Percentiles rank a stretch among this genome's conserved stretches.
These are phyloP conservation scores for Phytopythium ostracodes DNA, from an alignment of 352 stramenopile genomes.

Conservation along the genomic window DNA sequence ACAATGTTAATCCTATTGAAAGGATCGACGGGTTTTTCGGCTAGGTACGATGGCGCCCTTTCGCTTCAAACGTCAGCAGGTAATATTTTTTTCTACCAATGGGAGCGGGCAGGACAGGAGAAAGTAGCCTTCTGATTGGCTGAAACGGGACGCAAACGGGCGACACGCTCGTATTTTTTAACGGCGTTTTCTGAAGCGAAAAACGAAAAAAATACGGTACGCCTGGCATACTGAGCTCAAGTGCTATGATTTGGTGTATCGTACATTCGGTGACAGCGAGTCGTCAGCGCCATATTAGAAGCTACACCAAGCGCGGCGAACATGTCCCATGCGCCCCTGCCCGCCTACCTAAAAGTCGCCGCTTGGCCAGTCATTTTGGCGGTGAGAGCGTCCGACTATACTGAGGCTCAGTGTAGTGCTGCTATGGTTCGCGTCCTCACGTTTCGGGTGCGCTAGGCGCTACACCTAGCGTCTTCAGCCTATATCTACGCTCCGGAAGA, in stretches of 20 bases:
- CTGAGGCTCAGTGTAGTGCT: neutral
- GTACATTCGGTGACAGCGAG: neutral
- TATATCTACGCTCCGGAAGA: too few relatives aligned
- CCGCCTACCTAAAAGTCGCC: too few relatives aligned
- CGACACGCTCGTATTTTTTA: constrained; percentile 3
- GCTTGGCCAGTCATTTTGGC: neutral
- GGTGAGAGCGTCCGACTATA: neutral
- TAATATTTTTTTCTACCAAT: constrained; percentile 10
- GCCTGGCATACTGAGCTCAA: neutral
- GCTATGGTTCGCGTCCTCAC: too few relatives aligned
- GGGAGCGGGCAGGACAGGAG: neutral
- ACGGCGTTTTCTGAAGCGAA: constrained; percentile 8
- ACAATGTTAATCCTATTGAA: too few relatives aligned
- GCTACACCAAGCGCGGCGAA: neutral
- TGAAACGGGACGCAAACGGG: constrained; percentile 1
- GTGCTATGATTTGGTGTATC: too few relatives aligned
- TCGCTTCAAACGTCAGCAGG: constrained; percentile 11
- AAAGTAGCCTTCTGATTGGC: neutral
- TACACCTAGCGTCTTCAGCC: too few relatives aligned
- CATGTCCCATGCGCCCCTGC: neutral
- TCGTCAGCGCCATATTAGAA: neutral
- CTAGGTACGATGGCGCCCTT: constrained; percentile 12
- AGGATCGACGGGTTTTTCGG: neutral
- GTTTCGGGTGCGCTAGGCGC: too few relatives aligned
- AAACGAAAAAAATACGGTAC: neutral